phyloP scores from a whole-genome alignment of 768 basidiomycete species.

The Tulasnella sp. region DNA sequence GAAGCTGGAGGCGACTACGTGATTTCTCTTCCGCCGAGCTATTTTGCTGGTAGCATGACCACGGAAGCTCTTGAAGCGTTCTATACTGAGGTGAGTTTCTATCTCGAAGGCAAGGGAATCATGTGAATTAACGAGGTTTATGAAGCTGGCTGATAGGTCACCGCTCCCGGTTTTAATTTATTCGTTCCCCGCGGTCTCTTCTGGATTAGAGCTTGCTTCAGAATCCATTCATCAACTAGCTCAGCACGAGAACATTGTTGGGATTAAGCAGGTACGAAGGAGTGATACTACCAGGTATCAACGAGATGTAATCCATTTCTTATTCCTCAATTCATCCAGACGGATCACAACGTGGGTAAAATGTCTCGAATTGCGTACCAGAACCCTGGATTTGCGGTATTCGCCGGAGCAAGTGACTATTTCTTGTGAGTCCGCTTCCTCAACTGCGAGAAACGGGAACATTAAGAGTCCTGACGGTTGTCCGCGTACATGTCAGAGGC shows the following conservation, averaged over 20 bases:
- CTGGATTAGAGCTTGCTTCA: conserved; percentile 38
- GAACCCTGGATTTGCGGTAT: conserved; percentile 28
- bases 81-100: conserved; percentile 33
- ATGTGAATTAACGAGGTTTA: neutral
- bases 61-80: conserved; percentile 33
- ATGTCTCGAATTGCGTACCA: conserved; percentile 33
- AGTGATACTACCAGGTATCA: neutral
- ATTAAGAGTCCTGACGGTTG: neutral
- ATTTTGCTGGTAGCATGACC: conserved; percentile 34
- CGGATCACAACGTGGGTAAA: conserved; percentile 38
- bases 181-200: conserved; percentile 36
- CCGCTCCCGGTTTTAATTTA: conserved; percentile 37
- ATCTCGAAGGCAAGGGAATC: neutral
- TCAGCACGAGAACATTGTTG: conserved; percentile 38
- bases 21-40: conserved; percentile 37
- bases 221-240: conserved; percentile 36
- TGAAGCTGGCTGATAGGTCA: conserved; percentile 35
- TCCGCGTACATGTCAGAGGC: neutral
- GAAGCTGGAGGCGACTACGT: conserved; percentile 36
- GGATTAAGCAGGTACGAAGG: conserved; percentile 35
- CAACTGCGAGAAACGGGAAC: neutral
- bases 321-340: conserved; percentile 23
- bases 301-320: neutral
- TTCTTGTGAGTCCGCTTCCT: conserved; percentile 23
- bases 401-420: conserved; percentile 32